Conservation (phyloP, 2,329 filamentous ascomycete genomes). For the Aulographum hederae region DNA sequence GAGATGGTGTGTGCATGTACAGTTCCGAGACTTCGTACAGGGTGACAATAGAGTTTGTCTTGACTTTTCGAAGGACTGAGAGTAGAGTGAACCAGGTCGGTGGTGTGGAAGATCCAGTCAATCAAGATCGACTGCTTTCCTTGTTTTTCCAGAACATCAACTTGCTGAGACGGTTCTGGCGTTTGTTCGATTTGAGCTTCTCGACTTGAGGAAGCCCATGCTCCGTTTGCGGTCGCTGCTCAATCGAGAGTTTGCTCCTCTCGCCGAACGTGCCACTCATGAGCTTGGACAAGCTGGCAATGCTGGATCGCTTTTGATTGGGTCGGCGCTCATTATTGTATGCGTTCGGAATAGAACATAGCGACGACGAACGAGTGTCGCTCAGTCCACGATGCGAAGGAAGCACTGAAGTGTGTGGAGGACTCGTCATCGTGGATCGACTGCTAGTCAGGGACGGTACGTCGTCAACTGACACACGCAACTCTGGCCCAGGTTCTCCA, state of each 20-base stretch:
- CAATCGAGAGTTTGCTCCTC: slow-evolving; percentile 55
- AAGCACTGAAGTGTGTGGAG: slow-evolving; percentile 37
- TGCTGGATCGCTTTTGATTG: slow-evolving; percentile 48
- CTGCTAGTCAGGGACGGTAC: slow-evolving; percentile 60
- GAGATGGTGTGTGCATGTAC: too few relatives aligned
- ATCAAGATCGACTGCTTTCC: too few relatives aligned
- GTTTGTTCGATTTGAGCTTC: slow-evolving; percentile 45
- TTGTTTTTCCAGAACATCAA: slow-evolving; percentile 65
- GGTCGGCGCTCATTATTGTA: slow-evolving; percentile 25
- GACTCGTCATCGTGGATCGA: slow-evolving; percentile 51
- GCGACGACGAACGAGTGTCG: slow-evolving; percentile 20
- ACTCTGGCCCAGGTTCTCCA: slow-evolving; percentile 55
- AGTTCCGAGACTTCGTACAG: too few relatives aligned
- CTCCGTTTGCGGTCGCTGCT: slow-evolving; percentile 29
- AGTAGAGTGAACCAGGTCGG: too few relatives aligned
- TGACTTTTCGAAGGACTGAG: too few relatives aligned
- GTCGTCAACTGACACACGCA: slow-evolving; percentile 53
- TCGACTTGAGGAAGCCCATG: slow-evolving; percentile 30
- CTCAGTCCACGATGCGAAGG: slow-evolving; percentile 6
- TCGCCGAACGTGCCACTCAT: slow-evolving; percentile 53
- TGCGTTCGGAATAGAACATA: slow-evolving; percentile 21
- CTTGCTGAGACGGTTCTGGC: slow-evolving; percentile 50
- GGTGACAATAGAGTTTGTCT: too few relatives aligned
- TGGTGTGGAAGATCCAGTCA: too few relatives aligned
- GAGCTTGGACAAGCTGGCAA: slow-evolving; percentile 58